Base-by-base conservation (phyloP, 805 yeast genomes). In the Saturnispora diversa region DNA sequence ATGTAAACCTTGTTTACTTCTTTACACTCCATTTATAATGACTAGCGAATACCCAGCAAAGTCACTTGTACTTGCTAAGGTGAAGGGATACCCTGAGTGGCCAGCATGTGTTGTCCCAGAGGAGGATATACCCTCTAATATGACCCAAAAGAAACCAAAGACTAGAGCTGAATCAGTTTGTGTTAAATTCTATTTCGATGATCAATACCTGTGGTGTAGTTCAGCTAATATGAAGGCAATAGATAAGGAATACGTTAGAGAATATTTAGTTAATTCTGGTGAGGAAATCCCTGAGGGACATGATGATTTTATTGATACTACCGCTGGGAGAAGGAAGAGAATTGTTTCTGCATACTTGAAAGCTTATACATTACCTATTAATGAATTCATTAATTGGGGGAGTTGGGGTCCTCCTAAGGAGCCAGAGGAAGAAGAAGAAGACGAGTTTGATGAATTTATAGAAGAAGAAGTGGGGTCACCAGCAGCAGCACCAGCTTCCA, bases 61-160 rank as follows among this genome's bases (percentile, higher is more conserved):
- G 80, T 4, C 60, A 67, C 59, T 75, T 5, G 83, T 85, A 1
- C 66, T 85, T 19, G 92, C 92, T 6, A 85, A 85, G 58, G 77
- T 85, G 35, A 85, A 84, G 53, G 94, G 94, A 7, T 85, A 77
- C 55, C 84, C 94, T 2, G 81, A 88, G 31, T 85, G 95, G 95
- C 95, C 95, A 0, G 87, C 88, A 2, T 78, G 84, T 76, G 77
- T 84, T 4, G 70, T 84, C 4, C 80, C 78, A 1, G 72, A 65
- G 44, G 67, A 69, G 13, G 58, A 74, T 6, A 65, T 84, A 5
- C 92, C 94, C 1, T 72, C 64, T 16, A 63, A 68, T 49, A 73
- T 84, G 22, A 48, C 61, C 20, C 56, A 60, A 13, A 69, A 66
- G 45, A 71, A 67, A 43, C 84, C 85, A 12, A 73, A 73, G 48